These are phyloP conservation scores for Gremmenia infestans DNA, from an alignment of 2,329 filamentous ascomycete species.

Conservation along the genomic window DNA sequence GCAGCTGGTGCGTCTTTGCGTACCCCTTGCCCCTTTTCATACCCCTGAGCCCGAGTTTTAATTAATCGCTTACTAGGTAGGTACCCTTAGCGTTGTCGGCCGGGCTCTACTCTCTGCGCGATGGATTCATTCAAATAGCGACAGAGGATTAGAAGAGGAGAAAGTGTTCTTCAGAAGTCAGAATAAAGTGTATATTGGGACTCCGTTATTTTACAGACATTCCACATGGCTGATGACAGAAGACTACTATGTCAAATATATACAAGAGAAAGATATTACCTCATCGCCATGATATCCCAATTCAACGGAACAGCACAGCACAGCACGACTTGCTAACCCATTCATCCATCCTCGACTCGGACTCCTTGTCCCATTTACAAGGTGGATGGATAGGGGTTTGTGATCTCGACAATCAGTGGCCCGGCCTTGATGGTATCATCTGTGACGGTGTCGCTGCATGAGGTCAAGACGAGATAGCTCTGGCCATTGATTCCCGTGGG, in stretches of 20 bases:
- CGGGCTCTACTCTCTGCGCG: too few relatives aligned
- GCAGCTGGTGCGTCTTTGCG: too few relatives aligned
- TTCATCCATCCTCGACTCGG: neutral
- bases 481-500: conserved; percentile 35
- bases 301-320: too few relatives aligned
- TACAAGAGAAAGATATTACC: neutral
- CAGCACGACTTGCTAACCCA: neutral
- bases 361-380: neutral
- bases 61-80: too few relatives aligned
- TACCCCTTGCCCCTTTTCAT: too few relatives aligned
- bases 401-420: conserved; percentile 30
- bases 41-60: too few relatives aligned
- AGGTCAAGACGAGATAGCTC: conserved; percentile 36
- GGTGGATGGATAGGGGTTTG: conserved; percentile 9
- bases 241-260: neutral
- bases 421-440: conserved; percentile 36
- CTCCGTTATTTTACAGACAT: neutral
- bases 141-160: neutral
- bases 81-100: too few relatives aligned
- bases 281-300: too few relatives aligned
- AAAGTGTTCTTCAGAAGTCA: neutral
- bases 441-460: conserved; percentile 30
- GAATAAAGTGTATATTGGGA: neutral
- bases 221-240: neutral
- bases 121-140: too few relatives aligned